Evolutionary conservation across 192 early-diverging fungal genomes (phyloP), one percentile per base, ranked within the genome.

Genomic region (Backusella circina): DNA sequence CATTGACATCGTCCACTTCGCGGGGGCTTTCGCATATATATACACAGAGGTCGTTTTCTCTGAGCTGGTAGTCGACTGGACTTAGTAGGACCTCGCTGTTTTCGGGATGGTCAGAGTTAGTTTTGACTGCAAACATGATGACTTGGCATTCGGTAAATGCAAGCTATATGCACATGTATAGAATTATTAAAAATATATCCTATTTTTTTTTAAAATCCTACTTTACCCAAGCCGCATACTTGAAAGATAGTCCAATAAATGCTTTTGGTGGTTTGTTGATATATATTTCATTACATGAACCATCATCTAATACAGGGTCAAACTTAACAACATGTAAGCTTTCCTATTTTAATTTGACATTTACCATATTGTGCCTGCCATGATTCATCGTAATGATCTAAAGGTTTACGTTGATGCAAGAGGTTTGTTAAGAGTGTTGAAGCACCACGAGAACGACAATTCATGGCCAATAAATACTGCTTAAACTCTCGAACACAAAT

Each of bases 361-460:
- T 54, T 61, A 73, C 71, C 85, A 74, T 90, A 92, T 64, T 90
- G 88, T 3, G 89, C 87, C 38, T 86, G 77, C 91, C 91, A 92
- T 7, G 86, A 84, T 39, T 87, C 83, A 21, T 86, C 78, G 72
- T 89, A 90, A 33, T 68, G 74, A 71, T 80, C 84, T 28, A 77
- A 44, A 38, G 77, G 89, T 75, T 90, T 80, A 21, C 76, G 74
- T 21, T 86, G 84, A 35, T 88, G 85, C 1, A 92, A 67, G 4
- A 92, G 77, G 70, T 92, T 92, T 23, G 88, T 80, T 26, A 92
- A 80, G 15, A 92, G 72, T 26, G 90, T 88, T 1, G 86, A 83
- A 0, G 86, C 76, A 12, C 89, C 89, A 0, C 78, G 75, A 65
- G 85, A 87, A 10, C 86, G 79, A 72, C 86, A 88, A 36, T 83